Conservation (phyloP, 2,329 filamentous ascomycete species). For the Sarocladium kiliense region DNA sequence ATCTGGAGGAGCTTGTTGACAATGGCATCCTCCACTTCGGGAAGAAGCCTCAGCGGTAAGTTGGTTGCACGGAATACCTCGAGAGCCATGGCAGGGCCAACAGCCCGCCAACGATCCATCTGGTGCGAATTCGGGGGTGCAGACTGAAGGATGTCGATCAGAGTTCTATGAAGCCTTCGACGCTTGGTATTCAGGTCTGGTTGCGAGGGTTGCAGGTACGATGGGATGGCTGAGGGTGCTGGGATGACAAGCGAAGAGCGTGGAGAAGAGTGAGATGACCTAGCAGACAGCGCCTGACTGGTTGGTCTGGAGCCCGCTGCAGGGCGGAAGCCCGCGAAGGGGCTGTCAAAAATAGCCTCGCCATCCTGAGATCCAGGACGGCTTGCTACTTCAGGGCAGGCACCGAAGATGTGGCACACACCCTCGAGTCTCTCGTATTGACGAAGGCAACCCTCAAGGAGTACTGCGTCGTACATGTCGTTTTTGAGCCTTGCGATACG, state of each 20-base stretch:
- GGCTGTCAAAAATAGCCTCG: slow-evolving; percentile 44
- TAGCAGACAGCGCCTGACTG: slow-evolving; percentile 43
- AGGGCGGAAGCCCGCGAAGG: slow-evolving; percentile 13
- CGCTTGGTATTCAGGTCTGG: slow-evolving; percentile 38
- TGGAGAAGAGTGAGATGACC: slow-evolving; percentile 46
- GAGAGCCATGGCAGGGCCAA: slow-evolving; percentile 48
- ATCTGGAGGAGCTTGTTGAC: slow-evolving; percentile 37
- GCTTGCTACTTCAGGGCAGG: not conserved
- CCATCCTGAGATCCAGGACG: slow-evolving; percentile 12
- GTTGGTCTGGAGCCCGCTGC: slow-evolving; percentile 40
- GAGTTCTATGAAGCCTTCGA: slow-evolving; percentile 45
- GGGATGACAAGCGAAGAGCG: slow-evolving; percentile 37
- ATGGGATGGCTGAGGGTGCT: slow-evolving; percentile 15
- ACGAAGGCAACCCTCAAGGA: slow-evolving; percentile 59
- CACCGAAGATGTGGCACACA: slow-evolving; percentile 28
- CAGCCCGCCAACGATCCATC: slow-evolving; percentile 44
- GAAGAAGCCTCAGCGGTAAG: slow-evolving; percentile 41
- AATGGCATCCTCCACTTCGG: slow-evolving; percentile 45
- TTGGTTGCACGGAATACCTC: slow-evolving; percentile 55
- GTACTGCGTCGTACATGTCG: slow-evolving; percentile 57
- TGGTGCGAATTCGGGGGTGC: slow-evolving; percentile 37
- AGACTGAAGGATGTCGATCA: slow-evolving; percentile 51
- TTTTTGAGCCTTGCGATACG: slow-evolving; percentile 54
- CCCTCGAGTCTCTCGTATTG: slow-evolving; percentile 49
- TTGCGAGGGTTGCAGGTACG: slow-evolving; percentile 30